phyloP scores from a whole-genome alignment of 1,139 yeast species.

The Suhomyces bokatorum region DNA sequence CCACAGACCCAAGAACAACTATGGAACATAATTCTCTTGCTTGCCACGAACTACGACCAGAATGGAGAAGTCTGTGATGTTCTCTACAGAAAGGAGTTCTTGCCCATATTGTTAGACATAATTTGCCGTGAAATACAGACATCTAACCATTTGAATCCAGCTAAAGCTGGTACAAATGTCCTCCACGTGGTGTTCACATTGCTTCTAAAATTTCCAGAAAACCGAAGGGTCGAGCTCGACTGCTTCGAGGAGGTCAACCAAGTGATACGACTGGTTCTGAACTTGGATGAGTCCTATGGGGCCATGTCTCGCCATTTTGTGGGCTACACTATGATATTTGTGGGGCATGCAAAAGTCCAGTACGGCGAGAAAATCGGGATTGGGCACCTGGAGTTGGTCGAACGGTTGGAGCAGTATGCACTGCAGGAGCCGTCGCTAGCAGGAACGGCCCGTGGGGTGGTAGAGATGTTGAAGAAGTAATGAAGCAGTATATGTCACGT shows the following conservation, averaged over 20 bases:
- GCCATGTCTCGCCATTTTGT: conserved; percentile 13
- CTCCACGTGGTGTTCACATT: conserved; percentile 12
- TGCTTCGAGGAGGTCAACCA: conserved; percentile 1
- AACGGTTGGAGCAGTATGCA: neutral
- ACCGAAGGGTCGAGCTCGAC: neutral
- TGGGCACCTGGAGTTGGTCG: neutral
- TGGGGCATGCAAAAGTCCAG: conserved; percentile 12
- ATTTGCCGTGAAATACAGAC: conserved; percentile 1
- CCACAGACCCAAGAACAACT: neutral
- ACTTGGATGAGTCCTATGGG: conserved; percentile 2
- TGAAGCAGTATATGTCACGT: neutral
- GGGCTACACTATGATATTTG: conserved; percentile 18
- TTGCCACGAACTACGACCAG: conserved; percentile 9
- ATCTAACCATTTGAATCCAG: neutral
- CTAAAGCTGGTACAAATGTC: conserved; percentile 4
- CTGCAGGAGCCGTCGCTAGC: neutral
- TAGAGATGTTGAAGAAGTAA: neutral
- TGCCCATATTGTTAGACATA: neutral
- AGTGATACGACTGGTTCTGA: conserved; percentile 5
- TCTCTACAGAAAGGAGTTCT: conserved; percentile 1
- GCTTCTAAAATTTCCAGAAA: conserved; percentile 10
- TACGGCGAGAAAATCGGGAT: conserved; percentile 1
- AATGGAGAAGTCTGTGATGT: neutral
- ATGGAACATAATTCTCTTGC: conserved; percentile 7
- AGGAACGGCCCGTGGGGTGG: neutral